phyloP scores from a whole-genome alignment of 2,329 filamentous ascomycete genomes.

The Ambrosiella beaveri region DNA sequence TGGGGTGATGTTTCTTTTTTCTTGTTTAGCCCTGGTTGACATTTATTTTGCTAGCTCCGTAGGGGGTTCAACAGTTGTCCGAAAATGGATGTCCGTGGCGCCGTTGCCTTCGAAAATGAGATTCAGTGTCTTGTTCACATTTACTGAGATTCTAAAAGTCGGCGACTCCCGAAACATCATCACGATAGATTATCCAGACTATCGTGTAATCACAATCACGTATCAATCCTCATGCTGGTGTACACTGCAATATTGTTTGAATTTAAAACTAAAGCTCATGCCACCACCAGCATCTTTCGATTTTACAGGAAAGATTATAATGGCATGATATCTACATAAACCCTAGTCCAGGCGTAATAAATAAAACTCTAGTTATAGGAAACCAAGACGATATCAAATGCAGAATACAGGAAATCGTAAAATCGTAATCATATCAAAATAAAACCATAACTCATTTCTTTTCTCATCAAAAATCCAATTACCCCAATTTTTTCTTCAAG shows the following conservation, averaged over 20 bases:
- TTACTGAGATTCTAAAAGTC: no score
- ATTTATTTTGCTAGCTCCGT: neutral
- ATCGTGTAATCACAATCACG: neutral
- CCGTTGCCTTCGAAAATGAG: neutral
- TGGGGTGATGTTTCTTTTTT: neutral
- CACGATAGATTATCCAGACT: neutral
- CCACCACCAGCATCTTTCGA: neutral
- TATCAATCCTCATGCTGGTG: neutral
- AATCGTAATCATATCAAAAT: constrained; percentile 9
- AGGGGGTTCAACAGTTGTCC: neutral
- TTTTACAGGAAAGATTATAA: neutral
- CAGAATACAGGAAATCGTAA: constrained; percentile 3
- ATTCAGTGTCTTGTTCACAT: no score
- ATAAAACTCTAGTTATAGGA: constrained; percentile 2
- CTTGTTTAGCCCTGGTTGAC: neutral
- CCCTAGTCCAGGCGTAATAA: neutral
- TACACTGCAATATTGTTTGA: neutral
- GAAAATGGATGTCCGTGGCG: constrained; percentile 10
- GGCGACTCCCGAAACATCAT: neutral
- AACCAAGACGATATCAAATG: constrained; percentile 1
- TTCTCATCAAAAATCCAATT: neutral
- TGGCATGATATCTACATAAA: neutral
- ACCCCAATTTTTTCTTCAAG: neutral
- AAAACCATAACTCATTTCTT: neutral
- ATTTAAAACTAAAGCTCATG: no score